A percentile compares a stretch with the other conserved stretches of the same genome.
phyloP scores from a whole-genome alignment of 306 rosid genomes.

The Lathyrus oleraceus region DNA sequence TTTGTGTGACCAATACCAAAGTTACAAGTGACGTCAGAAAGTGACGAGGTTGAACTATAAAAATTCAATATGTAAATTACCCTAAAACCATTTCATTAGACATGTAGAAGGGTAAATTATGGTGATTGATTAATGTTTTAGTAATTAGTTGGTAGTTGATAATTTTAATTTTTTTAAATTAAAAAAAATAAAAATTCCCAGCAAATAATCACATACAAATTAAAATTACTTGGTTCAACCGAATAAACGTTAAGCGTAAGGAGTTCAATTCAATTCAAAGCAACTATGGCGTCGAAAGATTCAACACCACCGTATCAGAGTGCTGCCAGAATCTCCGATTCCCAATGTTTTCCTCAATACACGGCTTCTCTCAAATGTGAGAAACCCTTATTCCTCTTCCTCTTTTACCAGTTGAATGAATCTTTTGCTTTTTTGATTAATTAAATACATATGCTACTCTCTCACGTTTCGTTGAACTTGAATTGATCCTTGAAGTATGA shows the following conservation, averaged over 20 bases:
- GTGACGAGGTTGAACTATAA: no score
- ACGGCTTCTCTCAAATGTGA: conserved; percentile 87
- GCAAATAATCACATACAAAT: no score
- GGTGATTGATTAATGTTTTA: no score
- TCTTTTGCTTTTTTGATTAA: neutral
- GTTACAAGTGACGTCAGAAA: no score
- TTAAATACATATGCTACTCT: neutral
- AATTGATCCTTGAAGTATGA: neutral
- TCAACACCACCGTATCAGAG: conserved; percentile 65
- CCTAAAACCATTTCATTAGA: no score
- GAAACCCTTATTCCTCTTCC: neutral
- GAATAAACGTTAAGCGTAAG: neutral
- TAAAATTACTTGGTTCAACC: no score
- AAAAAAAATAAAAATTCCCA: no score
- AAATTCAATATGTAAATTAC: no score
- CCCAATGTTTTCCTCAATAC: conserved; percentile 82
- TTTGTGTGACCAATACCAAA: no score
- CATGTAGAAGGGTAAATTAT: no score
- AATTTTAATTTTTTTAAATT: no score
- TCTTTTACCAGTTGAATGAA: neutral
- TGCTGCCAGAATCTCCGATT: conserved; percentile 79
- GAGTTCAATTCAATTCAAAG: neutral
- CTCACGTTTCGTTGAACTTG: conserved; percentile 2
- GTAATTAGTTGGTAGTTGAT: no score
- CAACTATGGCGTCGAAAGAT: conserved; percentile 54